These are phyloP conservation scores for Stromatinia cepivora DNA, from an alignment of 2,329 filamentous ascomycete genomes.

Conservation along the genomic window DNA sequence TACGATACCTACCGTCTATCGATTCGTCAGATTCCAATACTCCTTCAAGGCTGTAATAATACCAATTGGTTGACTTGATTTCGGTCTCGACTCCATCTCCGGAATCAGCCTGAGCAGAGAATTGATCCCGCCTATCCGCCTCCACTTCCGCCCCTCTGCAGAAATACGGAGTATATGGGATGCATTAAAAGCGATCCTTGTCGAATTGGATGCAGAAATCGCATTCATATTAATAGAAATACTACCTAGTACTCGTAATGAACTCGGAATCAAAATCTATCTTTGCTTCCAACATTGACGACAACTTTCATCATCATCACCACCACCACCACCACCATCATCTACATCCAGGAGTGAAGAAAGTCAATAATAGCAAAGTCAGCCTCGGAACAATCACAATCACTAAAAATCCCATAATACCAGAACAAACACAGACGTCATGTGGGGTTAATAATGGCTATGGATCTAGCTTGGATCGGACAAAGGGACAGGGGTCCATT, in stretches of 20 bases:
- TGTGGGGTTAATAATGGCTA: constrained; percentile 1
- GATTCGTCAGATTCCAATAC: neutral
- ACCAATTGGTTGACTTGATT: neutral
- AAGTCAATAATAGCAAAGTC: neutral
- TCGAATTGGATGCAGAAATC: neutral
- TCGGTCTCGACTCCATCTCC: neutral
- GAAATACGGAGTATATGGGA: neutral
- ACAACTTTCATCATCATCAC: neutral
- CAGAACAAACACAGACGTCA: constrained; percentile 10
- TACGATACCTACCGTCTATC: neutral
- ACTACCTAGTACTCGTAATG: constrained; percentile 5
- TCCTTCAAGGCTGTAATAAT: neutral
- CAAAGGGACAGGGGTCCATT: constrained; percentile 19
- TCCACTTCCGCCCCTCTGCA: neutral
- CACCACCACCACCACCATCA: neutral
- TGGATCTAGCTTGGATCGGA: constrained; percentile 3
- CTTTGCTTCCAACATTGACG: neutral
- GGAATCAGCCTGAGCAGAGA: neutral
- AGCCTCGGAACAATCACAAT: neutral
- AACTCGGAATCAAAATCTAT: constrained; percentile 9
- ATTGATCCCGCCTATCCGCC: neutral
- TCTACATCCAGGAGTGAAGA: neutral
- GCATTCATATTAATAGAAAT: neutral
- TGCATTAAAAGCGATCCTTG: neutral
- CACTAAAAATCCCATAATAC: neutral